These are phyloP conservation scores for Irpex rosettiformis DNA, from an alignment of 1,284 basidiomycete species.

Conservation along the genomic window DNA sequence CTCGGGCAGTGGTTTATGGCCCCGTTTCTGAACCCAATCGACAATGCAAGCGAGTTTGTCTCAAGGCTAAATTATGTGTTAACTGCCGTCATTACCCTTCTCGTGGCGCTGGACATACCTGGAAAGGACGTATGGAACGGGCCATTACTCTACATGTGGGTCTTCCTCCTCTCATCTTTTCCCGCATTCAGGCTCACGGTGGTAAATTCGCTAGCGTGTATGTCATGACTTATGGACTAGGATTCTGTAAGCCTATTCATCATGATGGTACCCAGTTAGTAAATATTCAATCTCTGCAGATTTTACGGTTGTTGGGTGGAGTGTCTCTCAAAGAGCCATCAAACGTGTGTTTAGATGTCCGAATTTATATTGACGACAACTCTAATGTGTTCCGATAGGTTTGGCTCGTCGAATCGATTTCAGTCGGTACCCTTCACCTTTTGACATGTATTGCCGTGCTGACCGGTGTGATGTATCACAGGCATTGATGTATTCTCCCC, in stretches of 20 bases:
- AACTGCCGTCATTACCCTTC: slow-evolving; percentile 60
- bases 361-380: slow-evolving; percentile 9
- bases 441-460: background rate
- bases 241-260: slow-evolving; percentile 44
- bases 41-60: slow-evolving; percentile 76
- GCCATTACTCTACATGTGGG: slow-evolving; percentile 61
- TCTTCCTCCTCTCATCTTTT: slow-evolving; percentile 14
- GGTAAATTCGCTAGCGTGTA: slow-evolving; percentile 46
- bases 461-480: slow-evolving; percentile 21
- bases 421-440: slow-evolving; percentile 41
- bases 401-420: slow-evolving; percentile 69
- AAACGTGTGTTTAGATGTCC: slow-evolving; percentile 45
- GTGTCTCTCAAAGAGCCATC: slow-evolving; percentile 46
- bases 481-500: slow-evolving; percentile 82
- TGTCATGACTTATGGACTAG: slow-evolving; percentile 62
- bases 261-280: slow-evolving; percentile 2
- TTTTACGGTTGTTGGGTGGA: slow-evolving; percentile 58
- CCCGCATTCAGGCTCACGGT: background rate
- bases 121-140: slow-evolving; percentile 53
- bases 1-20: slow-evolving; percentile 54
- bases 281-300: slow-evolving; percentile 36
- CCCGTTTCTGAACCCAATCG: slow-evolving; percentile 70
- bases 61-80: slow-evolving; percentile 68
- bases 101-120: slow-evolving; percentile 52
- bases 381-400: slow-evolving; percentile 31